Base-by-base conservation (phyloP, 2,329 filamentous ascomycete genomes). In the Dothideomycetes sp. region DNA sequence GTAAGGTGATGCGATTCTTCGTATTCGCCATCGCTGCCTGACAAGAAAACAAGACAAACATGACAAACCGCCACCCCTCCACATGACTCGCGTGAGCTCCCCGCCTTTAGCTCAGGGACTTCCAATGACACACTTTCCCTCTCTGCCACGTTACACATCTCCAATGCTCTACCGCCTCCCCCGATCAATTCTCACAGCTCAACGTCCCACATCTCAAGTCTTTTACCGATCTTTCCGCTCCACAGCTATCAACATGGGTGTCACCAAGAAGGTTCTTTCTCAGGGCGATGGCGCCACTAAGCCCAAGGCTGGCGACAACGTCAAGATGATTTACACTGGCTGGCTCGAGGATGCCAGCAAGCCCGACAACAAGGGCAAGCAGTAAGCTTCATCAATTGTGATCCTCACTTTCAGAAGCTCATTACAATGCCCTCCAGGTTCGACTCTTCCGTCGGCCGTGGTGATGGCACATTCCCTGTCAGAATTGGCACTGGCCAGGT, bases 271-370 rank as follows among this genome's bases (percentile, higher is more conserved):
- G 36, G 62, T 74, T 47, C 60, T 79, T 52, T 56, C 64, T 27
- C 62, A 73, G 47, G 88, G 89, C 55, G 71, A 72, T 54, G 67
- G 68, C 42, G 70, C 71, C 42, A 59, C 77, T 53, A 68, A 63
- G 48, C 84, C 89, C 42, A 57, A 64, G 49, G 53, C 57, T 12
- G 82, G 84, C 49, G 78, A 95, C 60, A 75, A 65, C 18, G 84
- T 96, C 55, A 76, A 74, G 56, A 94, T 96, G 57, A 77, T 91
- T 65, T 96, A 96, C 73, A 91, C 82, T 31, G 91, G 91, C 53
- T 94, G 70, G 65, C 72, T 96, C 47, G 83, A 81, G 64, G 80
- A 93, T 55, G 55, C 67, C 16, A 64, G 56, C 47, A 64, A 75
- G 59, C 62, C 72, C 14, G 69, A 76, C 42, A 69, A 75, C 55